Percentiles rank a stretch among this genome's conserved stretches.
Conservation (phyloP, 352 stramenopile species). For the Phytophthora kernoviae region DNA sequence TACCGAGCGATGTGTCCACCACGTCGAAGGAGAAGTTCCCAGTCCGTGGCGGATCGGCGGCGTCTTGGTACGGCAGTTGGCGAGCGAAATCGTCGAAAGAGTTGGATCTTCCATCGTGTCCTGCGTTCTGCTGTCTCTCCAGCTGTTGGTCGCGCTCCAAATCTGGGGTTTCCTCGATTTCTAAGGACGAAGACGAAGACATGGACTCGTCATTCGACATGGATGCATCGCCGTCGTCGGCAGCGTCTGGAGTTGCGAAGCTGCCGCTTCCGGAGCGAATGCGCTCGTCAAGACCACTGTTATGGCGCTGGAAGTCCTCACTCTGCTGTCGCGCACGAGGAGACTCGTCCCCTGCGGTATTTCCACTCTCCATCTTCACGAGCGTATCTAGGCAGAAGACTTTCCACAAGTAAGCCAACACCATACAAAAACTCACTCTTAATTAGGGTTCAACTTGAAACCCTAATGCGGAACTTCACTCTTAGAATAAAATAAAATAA, state of each 20-base stretch:
- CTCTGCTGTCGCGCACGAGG: conserved; percentile 9
- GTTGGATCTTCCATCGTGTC: conserved; percentile 5
- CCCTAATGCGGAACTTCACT: background rate
- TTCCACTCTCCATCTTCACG: conserved; percentile 13
- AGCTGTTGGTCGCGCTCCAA: conserved; percentile 11
- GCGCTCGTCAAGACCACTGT: conserved; percentile 26
- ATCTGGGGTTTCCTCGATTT: conserved; percentile 31
- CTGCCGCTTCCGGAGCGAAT: conserved; percentile 33
- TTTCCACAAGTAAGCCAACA: conserved; percentile 3
- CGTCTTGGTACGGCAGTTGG: conserved; percentile 31
- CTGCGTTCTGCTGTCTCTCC: conserved; percentile 4
- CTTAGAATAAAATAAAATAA: no score
- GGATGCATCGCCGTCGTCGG: conserved; percentile 41
- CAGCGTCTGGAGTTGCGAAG: conserved; percentile 12
- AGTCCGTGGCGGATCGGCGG: conserved; percentile 3
- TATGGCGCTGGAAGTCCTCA: conserved; percentile 9
- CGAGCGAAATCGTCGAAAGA: conserved; percentile 40
- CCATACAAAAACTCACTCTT: no score
- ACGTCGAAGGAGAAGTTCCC: conserved; percentile 34
- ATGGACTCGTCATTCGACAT: conserved; percentile 74
- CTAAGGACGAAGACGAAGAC: conserved; percentile 51
- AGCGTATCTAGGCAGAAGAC: conserved; percentile 12
- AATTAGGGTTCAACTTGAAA: background rate
- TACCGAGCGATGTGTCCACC: conserved; percentile 14
- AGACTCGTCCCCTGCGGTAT: conserved; percentile 12